These are phyloP conservation scores for Viola pubescens DNA, from an alignment of 441 rosid species.

Conservation along the genomic window DNA sequence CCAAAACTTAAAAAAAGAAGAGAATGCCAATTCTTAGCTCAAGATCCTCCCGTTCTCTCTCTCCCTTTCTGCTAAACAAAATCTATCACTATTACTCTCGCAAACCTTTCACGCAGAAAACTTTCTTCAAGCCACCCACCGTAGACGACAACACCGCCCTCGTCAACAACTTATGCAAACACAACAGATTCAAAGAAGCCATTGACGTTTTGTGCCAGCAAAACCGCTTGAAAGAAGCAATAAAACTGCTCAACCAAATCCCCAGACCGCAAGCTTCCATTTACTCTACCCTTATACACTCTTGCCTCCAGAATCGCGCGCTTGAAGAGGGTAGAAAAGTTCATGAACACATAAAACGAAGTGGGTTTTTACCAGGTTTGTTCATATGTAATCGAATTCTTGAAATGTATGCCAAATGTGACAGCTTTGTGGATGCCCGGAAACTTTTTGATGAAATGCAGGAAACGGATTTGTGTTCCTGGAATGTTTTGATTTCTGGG, in stretches of 20 bases:
- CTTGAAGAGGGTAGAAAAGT: slow-evolving; percentile 18
- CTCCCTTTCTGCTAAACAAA: no score
- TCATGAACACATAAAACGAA: slow-evolving; percentile 20
- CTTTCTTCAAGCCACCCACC: neutral
- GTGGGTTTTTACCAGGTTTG: slow-evolving; percentile 15
- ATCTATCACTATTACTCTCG: neutral
- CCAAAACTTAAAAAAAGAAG: neutral
- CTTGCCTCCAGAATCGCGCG: slow-evolving; percentile 17
- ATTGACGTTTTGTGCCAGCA: neutral
- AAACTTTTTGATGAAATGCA: slow-evolving; percentile 14
- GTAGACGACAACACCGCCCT: neutral
- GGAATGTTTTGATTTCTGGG: slow-evolving; percentile 33
- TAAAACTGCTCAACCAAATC: slow-evolving; percentile 20
- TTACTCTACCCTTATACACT: slow-evolving; percentile 22
- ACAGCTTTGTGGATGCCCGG: slow-evolving; percentile 14
- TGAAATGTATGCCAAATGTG: slow-evolving; percentile 16
- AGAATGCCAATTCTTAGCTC: neutral
- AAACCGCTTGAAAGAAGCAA: neutral
- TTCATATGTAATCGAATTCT: slow-evolving; percentile 11
- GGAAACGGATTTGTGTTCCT: slow-evolving; percentile 26
- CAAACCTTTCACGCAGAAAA: neutral
- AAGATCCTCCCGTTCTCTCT: neutral
- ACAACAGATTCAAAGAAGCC: neutral
- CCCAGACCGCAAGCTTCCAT: slow-evolving; percentile 20
- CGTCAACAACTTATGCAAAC: neutral